phyloP scores from a whole-genome alignment of 2,329 filamentous ascomycete species.

The Exophiala oligosperma region DNA sequence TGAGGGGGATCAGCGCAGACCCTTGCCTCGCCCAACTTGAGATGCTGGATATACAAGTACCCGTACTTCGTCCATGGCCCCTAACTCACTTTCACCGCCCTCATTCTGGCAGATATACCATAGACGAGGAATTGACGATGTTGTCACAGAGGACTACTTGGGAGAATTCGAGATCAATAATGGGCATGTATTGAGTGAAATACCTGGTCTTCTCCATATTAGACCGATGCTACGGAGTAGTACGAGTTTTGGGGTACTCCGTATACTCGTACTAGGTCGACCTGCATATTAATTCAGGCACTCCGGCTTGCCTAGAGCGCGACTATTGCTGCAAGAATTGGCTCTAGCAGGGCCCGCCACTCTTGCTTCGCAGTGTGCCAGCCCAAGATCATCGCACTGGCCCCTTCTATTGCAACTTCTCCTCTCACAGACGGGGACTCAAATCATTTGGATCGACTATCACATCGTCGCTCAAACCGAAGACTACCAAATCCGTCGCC shows the following conservation, averaged over 20 bases:
- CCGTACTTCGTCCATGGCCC: too few species aligned
- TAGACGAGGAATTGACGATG: too few species aligned
- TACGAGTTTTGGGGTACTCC: neutral
- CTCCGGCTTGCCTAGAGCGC: neutral
- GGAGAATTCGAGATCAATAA: too few species aligned
- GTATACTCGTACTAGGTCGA: neutral
- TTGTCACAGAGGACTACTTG: too few species aligned
- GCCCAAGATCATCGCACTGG: neutral
- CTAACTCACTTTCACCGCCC: too few species aligned
- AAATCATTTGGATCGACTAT: neutral
- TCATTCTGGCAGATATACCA: too few species aligned
- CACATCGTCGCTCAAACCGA: neutral
- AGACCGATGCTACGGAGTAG: too few species aligned
- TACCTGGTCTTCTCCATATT: neutral
- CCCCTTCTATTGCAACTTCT: neutral
- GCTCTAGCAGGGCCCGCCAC: neutral
- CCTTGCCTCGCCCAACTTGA: too few species aligned
- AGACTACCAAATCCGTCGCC: neutral
- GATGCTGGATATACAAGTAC: too few species aligned
- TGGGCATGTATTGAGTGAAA: neutral
- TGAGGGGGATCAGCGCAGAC: too few species aligned
- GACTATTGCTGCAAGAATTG: neutral
- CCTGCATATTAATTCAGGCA: neutral
- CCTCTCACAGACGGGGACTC: neutral
- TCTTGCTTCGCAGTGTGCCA: neutral